These are phyloP conservation scores for Ostreobium quekettii DNA, from an alignment of 139 green algal genomes.

Conservation along the genomic window DNA sequence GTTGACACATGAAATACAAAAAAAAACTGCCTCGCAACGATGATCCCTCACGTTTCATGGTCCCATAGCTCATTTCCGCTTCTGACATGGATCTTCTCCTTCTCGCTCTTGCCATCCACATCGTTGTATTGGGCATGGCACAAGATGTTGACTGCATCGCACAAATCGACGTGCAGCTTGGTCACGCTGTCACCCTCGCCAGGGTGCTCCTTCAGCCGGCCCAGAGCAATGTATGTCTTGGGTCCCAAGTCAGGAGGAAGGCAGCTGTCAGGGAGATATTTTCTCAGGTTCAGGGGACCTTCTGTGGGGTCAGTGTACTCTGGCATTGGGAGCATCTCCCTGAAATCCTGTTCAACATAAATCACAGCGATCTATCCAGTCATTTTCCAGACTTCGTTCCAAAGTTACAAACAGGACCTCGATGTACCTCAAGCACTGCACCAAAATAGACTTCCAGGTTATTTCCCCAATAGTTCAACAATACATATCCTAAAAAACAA, in stretches of 20 bases:
- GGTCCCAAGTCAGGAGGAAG: conserved; percentile 11
- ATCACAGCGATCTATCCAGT: too few relatives aligned
- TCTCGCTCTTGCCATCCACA: too few relatives aligned
- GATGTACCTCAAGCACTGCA: too few relatives aligned
- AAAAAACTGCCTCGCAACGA: too few relatives aligned
- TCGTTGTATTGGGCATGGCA: conserved; percentile 25
- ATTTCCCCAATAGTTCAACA: too few relatives aligned
- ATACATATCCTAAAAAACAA: too few relatives aligned
- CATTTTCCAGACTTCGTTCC: too few relatives aligned
- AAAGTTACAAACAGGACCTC: too few relatives aligned
- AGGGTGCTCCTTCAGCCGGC: conserved; percentile 38
- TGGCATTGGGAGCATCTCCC: conserved; percentile 13
- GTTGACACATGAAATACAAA: too few relatives aligned
- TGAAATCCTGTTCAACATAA: too few relatives aligned
- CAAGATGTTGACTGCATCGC: conserved; percentile 60
- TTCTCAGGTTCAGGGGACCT: conserved; percentile 13
- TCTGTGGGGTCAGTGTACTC: conserved; percentile 12
- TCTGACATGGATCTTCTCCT: neutral
- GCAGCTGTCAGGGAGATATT: conserved; percentile 3
- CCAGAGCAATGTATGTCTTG: conserved; percentile 8
- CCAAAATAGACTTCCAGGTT: too few relatives aligned
- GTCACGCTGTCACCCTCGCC: conserved; percentile 73
- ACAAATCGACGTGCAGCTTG: conserved; percentile 84
- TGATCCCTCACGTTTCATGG: neutral
- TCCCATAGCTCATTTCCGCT: neutral